Evolutionary conservation across 2,329 filamentous ascomycete species (phyloP).

Genomic region (Lachnellula arida): DNA sequence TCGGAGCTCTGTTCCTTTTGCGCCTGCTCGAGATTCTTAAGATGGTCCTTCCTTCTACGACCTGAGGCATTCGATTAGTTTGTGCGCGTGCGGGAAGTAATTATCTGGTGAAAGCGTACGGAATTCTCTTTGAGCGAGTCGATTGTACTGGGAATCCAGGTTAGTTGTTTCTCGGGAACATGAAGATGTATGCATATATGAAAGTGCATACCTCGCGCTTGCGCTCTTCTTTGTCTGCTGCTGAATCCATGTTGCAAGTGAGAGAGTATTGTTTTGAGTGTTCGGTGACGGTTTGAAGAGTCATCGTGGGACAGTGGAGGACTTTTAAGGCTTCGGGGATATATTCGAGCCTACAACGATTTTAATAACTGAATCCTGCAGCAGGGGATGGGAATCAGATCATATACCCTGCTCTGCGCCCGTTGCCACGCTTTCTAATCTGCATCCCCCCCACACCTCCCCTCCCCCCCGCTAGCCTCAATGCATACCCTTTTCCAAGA

Average conservation of each 20-base stretch:
- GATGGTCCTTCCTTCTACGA: constrained; percentile 40
- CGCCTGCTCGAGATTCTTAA: constrained; percentile 39
- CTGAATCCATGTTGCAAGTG: constrained; percentile 26
- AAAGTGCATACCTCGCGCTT: constrained; percentile 31
- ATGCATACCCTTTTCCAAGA: constrained; percentile 13
- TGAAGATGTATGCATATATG: background rate
- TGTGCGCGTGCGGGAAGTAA: background rate
- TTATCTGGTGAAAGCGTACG: constrained; percentile 31
- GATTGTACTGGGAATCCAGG: constrained; percentile 32
- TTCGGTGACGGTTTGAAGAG: constrained; percentile 18
- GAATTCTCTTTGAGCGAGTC: constrained; percentile 41
- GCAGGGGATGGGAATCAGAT: constrained; percentile 20
- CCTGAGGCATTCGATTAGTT: constrained; percentile 29
- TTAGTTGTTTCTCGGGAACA: background rate
- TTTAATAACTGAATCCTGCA: constrained; percentile 12
- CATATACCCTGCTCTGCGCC: constrained; percentile 22
- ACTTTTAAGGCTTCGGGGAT: constrained; percentile 12
- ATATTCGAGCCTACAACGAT: constrained; percentile 7
- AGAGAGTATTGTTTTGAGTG: constrained; percentile 24
- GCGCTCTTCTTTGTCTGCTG: constrained; percentile 32
- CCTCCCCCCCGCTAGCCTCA: constrained; percentile 10
- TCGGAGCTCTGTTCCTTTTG: constrained; percentile 37
- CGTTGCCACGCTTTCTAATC: constrained; percentile 1
- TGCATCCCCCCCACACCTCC: background rate
- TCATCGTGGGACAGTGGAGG: constrained; percentile 19